A percentile compares a stretch with the other conserved stretches of the same genome.
Conservation (phyloP, 768 basidiomycete genomes). For the Multifurca ochricompacta region DNA sequence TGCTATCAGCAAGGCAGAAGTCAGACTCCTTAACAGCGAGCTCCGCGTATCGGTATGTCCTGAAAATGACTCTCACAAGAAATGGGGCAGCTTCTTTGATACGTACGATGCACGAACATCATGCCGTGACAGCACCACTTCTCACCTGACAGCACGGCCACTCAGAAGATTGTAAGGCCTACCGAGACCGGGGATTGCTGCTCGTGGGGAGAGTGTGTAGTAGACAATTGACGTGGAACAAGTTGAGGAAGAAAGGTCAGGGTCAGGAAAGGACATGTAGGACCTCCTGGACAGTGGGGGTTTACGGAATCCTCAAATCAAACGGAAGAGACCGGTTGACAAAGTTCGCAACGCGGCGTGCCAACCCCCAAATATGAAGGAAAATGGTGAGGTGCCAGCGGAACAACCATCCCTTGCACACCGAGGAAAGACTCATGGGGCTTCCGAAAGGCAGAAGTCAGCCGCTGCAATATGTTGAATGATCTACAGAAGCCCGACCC, state of each 20-base stretch:
- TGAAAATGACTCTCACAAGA: neutral
- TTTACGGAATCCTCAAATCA: neutral
- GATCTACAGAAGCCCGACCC: neutral
- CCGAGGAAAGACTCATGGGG: neutral
- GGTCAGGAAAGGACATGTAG: neutral
- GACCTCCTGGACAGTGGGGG: neutral
- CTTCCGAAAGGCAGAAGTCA: neutral
- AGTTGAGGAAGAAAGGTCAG: neutral
- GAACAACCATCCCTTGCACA: neutral
- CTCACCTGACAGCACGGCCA: no score
- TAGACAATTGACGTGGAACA: neutral
- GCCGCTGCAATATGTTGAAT: neutral
- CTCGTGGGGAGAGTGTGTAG: neutral
- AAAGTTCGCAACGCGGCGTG: neutral
- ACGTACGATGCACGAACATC: neutral
- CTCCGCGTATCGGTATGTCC: neutral
- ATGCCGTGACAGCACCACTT: no score
- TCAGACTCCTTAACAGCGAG: neutral
- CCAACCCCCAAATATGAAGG: neutral
- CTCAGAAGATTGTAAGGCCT: no score
- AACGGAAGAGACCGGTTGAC: no score
- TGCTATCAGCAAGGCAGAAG: neutral
- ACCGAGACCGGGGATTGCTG: no score
- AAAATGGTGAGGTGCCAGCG: neutral
- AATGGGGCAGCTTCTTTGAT: neutral